These are phyloP conservation scores for Coleophoma eucalyptorum DNA, from an alignment of 2,329 filamentous ascomycete species.

Conservation along the genomic window DNA sequence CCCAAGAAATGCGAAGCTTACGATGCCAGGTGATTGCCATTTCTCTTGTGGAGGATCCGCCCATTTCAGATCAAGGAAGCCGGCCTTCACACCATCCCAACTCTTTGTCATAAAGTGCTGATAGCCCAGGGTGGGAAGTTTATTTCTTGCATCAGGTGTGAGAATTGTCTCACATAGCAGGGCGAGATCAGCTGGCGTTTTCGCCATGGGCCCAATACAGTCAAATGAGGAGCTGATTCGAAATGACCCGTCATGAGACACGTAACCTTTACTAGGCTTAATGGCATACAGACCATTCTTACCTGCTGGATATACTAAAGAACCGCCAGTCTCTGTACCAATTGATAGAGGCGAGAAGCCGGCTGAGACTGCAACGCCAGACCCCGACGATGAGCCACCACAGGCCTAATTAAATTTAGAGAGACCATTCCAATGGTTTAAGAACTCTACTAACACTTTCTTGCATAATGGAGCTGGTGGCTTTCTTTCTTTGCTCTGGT, in stretches of 20 bases:
- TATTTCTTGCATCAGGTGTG: neutral
- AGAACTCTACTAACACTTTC: conserved; percentile 21
- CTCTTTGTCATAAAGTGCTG: neutral
- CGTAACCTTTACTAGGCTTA: conserved; percentile 61
- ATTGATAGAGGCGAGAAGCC: conserved; percentile 32
- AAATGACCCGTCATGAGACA: conserved; percentile 55
- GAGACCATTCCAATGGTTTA: neutral
- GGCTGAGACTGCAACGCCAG: conserved; percentile 46
- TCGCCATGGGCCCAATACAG: conserved; percentile 19
- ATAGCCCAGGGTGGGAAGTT: neutral
- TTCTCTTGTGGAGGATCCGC: conserved; percentile 11
- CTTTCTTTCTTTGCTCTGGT: conserved; percentile 28
- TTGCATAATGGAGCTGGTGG: neutral
- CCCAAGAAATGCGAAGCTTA: conserved; percentile 2
- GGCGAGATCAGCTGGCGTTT: conserved; percentile 14
- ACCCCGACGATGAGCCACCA: conserved; percentile 54
- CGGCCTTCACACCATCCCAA: conserved; percentile 11
- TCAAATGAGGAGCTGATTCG: conserved; percentile 27
- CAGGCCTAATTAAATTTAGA: conserved; percentile 26
- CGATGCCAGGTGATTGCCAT: conserved; percentile 14
- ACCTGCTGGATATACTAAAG: conserved; percentile 50
- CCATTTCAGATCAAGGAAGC: conserved; percentile 14
- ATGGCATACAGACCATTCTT: conserved; percentile 62
- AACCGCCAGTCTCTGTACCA: conserved; percentile 61
- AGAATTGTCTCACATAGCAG: conserved; percentile 9